phyloP scores from a whole-genome alignment of 73 alveolate species.

The Blepharisma japonicum region DNA sequence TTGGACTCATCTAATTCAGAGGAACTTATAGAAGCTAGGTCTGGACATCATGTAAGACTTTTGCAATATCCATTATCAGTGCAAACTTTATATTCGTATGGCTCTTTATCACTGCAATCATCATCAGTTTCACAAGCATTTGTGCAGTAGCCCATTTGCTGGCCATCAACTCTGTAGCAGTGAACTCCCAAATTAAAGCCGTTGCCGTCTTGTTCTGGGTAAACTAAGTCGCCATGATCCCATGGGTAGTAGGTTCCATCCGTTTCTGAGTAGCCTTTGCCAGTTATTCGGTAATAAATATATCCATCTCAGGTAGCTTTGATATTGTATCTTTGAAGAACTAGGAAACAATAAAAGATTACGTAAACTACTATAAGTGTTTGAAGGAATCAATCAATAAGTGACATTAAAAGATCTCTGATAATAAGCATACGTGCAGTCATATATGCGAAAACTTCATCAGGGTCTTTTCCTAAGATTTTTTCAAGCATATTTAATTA shows the following conservation, averaged over 20 bases:
- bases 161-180: not conserved
- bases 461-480: conserved; percentile 30
- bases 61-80: not conserved
- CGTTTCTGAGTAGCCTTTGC: conserved; percentile 14
- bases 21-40: not conserved
- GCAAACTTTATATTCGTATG: not conserved
- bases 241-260: not conserved
- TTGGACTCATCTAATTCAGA: not conserved
- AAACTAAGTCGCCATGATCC: conserved; percentile 22
- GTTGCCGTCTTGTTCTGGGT: conserved; percentile 26
- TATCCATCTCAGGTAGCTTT: conserved; percentile 12
- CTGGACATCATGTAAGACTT: conserved; percentile 3
- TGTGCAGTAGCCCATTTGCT: conserved; percentile 4
- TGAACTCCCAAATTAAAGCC: not conserved
- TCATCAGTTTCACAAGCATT: not conserved
- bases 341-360: not conserved
- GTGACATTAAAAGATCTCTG: not conserved
- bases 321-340: not conserved
- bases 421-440: not conserved
- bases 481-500: conserved; percentile 9
- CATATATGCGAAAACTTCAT: not conserved
- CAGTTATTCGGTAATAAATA: not conserved
- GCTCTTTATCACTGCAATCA: not conserved
- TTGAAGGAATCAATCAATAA: not conserved
- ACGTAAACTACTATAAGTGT: not conserved